These are phyloP conservation scores for Hyphodiscus hymeniophilus DNA, from an alignment of 495 filamentous ascomycete genomes.

Conservation along the genomic window DNA sequence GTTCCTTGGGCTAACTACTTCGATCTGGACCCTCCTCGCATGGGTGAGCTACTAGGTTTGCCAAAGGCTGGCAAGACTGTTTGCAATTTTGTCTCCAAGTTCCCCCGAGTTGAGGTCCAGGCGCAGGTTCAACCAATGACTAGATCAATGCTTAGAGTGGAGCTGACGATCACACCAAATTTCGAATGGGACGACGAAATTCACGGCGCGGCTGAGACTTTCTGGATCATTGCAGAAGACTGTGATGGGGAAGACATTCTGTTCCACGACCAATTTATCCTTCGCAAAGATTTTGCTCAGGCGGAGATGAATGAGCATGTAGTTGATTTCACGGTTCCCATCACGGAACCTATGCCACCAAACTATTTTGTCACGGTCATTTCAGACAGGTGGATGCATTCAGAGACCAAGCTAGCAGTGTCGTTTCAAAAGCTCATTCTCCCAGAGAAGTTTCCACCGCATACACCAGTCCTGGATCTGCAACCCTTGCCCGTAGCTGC, in stretches of 20 bases:
- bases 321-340: slow-evolving; percentile 95
- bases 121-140: slow-evolving; percentile 93
- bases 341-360: slow-evolving; percentile 95
- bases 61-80: slow-evolving; percentile 83
- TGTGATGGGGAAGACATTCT: slow-evolving; percentile 95
- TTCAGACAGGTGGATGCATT: slow-evolving; percentile 97
- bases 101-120: slow-evolving; percentile 84
- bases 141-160: slow-evolving; percentile 88
- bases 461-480: slow-evolving; percentile 82
- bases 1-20: slow-evolving; percentile 92
- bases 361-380: slow-evolving; percentile 95
- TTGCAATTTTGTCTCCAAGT: slow-evolving; percentile 80
- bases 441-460: slow-evolving; percentile 90
- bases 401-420: slow-evolving; percentile 86
- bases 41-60: slow-evolving; percentile 89
- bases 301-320: slow-evolving; percentile 80
- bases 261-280: slow-evolving; percentile 90
- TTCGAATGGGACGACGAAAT: slow-evolving; percentile 93
- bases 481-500: slow-evolving; percentile 84
- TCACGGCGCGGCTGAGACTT: slow-evolving; percentile 81
- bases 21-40: slow-evolving; percentile 91
- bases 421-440: slow-evolving; percentile 92
- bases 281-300: slow-evolving; percentile 77
- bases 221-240: slow-evolving; percentile 96
- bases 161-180: slow-evolving; percentile 86